These are phyloP conservation scores for Vachellia collinsii DNA, from an alignment of 306 rosid species.

Conservation along the genomic window DNA sequence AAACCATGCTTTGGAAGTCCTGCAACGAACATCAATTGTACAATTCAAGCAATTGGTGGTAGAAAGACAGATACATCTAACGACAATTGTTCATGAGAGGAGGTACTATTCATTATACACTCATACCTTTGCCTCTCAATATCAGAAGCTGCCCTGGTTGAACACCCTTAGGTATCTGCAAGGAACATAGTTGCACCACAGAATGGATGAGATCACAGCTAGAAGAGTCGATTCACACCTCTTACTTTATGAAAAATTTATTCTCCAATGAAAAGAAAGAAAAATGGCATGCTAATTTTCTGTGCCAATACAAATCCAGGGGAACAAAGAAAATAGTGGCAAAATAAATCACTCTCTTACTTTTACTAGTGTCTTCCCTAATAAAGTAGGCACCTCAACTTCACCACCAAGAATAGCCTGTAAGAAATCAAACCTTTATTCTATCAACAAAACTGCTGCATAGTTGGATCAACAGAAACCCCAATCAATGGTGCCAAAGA, in stretches of 20 bases:
- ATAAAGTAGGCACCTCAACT: slow-evolving; percentile 88
- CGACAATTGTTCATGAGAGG: slow-evolving; percentile 28
- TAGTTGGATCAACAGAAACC: slow-evolving; percentile 10
- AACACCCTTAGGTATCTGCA: slow-evolving; percentile 91
- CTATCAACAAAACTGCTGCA: slow-evolving; percentile 16
- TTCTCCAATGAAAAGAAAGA: slow-evolving; percentile 6
- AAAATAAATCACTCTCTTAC: slow-evolving; percentile 51
- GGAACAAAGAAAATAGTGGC: not conserved
- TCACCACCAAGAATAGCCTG: slow-evolving; percentile 97
- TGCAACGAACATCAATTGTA: slow-evolving; percentile 43
- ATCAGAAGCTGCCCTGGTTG: slow-evolving; percentile 85
- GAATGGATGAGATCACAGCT: slow-evolving; percentile 33
- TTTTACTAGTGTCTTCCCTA: slow-evolving; percentile 70
- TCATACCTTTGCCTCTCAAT: slow-evolving; percentile 86
- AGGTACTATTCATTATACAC: slow-evolving; percentile 46
- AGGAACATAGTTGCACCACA: slow-evolving; percentile 44
- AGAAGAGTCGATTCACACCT: not conserved
- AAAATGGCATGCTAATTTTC: slow-evolving; percentile 19
- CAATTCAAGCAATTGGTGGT: slow-evolving; percentile 11
- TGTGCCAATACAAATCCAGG: slow-evolving; percentile 4
- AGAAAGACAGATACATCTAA: slow-evolving; percentile 16
- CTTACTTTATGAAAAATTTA: slow-evolving; percentile 2
- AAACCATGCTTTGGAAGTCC: slow-evolving; percentile 71
- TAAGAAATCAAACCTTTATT: slow-evolving; percentile 36
- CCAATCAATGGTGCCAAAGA: slow-evolving; percentile 20